Conservation (phyloP, 768 basidiomycete species). For the Collybia sp. region DNA sequence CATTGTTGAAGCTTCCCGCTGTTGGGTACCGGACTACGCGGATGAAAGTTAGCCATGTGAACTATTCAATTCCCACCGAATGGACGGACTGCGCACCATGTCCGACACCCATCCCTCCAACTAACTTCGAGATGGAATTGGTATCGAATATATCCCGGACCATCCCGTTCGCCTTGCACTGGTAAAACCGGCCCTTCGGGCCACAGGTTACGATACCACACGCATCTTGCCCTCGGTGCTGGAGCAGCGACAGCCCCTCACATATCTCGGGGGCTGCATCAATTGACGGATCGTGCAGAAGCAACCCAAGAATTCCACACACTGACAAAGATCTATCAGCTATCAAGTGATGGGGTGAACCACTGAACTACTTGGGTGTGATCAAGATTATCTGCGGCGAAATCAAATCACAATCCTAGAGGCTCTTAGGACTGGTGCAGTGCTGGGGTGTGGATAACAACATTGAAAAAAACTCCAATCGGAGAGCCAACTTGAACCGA, state of each 20-base stretch:
- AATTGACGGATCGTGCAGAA: slow-evolving; percentile 71
- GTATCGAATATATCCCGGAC: slow-evolving; percentile 94
- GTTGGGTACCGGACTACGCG: slow-evolving; percentile 90
- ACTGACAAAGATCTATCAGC: slow-evolving; percentile 28
- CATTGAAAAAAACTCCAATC: neutral
- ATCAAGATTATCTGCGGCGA: neutral
- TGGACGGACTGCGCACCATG: slow-evolving; percentile 59
- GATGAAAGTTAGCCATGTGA: slow-evolving; percentile 1
- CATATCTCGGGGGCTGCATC: slow-evolving; percentile 85
- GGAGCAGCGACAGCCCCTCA: slow-evolving; percentile 92
- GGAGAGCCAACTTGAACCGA: too few relatives aligned
- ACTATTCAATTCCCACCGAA: too few relatives aligned
- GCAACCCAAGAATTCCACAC: slow-evolving; percentile 92
- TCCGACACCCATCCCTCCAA: slow-evolving; percentile 96
- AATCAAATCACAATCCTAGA: neutral
- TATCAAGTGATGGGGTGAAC: too few relatives aligned
- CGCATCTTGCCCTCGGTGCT: slow-evolving; percentile 97
- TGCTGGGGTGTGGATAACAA: neutral
- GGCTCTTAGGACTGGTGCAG: neutral
- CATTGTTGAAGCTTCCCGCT: slow-evolving; percentile 93
- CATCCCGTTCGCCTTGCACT: slow-evolving; percentile 99
- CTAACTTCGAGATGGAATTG: slow-evolving; percentile 65
- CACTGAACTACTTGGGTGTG: too few relatives aligned
- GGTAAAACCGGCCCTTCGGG: slow-evolving; percentile 90
- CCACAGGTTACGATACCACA: slow-evolving; percentile 98